Evolutionary conservation across 768 basidiomycete genomes (phyloP).

Genomic region (Termitomyces bulborhizus): DNA sequence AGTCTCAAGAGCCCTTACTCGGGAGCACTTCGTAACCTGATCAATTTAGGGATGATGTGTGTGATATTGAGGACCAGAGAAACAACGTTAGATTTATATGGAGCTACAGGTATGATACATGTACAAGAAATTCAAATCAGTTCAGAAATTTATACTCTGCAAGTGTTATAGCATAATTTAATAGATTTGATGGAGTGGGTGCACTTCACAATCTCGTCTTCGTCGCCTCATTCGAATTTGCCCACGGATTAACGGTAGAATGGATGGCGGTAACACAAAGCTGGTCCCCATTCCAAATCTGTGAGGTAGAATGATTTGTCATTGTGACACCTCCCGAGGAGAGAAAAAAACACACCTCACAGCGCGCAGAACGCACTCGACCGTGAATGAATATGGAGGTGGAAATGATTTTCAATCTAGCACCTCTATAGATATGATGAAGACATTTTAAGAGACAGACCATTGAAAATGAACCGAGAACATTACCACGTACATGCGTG

Average conservation of each 20-base stretch:
- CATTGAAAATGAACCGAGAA: not conserved
- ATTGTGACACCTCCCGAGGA: not conserved
- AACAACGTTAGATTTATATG: not conserved
- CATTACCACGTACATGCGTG: constrained; percentile 24
- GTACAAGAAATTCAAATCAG: not conserved
- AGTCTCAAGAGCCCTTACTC: not conserved
- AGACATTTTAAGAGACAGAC: not conserved
- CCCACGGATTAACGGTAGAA: constrained; percentile 29
- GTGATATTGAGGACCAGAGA: not conserved
- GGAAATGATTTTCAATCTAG: constrained; percentile 33
- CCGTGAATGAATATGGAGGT: constrained; percentile 37
- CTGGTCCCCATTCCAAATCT: constrained; percentile 37
- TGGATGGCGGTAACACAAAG: constrained; percentile 41
- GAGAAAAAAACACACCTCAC: constrained; percentile 30
- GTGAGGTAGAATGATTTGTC: constrained; percentile 1
- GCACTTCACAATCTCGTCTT: constrained; percentile 7
- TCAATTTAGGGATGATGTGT: not conserved
- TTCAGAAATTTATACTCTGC: not conserved
- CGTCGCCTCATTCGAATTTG: not conserved
- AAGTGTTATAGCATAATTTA: not conserved
- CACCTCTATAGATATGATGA: constrained; percentile 25
- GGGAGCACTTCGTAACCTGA: not conserved
- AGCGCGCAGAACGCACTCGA: constrained; percentile 33
- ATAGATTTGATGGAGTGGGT: too few relatives aligned
- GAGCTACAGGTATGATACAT: not conserved